Evolutionary conservation across 768 basidiomycete species (phyloP), one percentile per base, ranked within the genome.

Genomic region (Russula brevipes): DNA sequence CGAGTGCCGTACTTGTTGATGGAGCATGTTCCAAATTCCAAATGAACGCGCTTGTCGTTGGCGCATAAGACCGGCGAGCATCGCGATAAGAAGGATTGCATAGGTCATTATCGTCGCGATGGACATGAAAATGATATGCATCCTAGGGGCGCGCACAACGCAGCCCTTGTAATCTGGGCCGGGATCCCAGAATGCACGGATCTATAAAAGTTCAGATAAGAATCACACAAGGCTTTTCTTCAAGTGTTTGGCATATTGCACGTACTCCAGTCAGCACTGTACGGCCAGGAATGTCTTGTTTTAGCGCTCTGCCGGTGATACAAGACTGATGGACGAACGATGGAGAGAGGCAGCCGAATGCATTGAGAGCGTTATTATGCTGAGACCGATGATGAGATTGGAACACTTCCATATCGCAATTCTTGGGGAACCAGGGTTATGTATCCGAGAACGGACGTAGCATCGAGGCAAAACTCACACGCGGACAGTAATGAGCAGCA

Each of bases 181-280:
- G 14, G 50, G 17, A 31, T 36, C 35, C 50, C 24, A 57, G 35
- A 57, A 38, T 11, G 61, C 49, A 16, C 19, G 49, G 50, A 62
- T 52, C 61, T 52, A 19, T n/a, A 8, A 41, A 14, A 33, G 4
- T n/a, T 42, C 6, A 8, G 12, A 33, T 56, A 4, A 8, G 30
- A 9, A 35, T 35, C 16, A 2, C 17, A 7, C 2, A 11, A 9
- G 1, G 38, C 16, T 36, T 11, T 11, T 2, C 33, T 5, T 33
- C 33, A n/a, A 30, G 33, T 17, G 7, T 10, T 10, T 42, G 16
- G 19, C 16, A 30, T 10, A 9, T 14, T 1, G 52, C 14, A 62
- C 61, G 19, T 12, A 62, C 61, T 16, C 61, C 61, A 6, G 35
- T 19, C 24, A 62, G 33, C 36, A 62, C 61, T 62, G 5, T n/a